Evolutionary conservation across 257 asterid species (phyloP).

Genomic region (Penstemon newberryi): DNA sequence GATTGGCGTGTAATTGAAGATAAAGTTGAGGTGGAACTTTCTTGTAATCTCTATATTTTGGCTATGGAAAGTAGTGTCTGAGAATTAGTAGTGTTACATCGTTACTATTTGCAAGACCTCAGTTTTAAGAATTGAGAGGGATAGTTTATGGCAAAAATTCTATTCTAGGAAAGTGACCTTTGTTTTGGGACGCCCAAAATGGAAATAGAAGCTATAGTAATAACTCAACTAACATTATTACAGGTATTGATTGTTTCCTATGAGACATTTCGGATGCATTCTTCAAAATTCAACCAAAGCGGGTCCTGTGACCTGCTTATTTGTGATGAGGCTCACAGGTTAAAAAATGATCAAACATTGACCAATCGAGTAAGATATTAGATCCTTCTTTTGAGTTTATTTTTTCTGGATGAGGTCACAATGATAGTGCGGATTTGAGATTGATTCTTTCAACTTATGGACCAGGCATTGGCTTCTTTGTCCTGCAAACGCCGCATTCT

Average conservation of each 20-base stretch:
- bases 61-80: too few species aligned
- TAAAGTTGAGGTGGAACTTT: too few species aligned
- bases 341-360: slow-evolving; percentile 92
- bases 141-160: too few species aligned
- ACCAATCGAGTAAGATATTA: slow-evolving; percentile 82
- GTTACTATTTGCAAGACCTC: too few species aligned
- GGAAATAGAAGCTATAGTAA: background rate
- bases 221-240: slow-evolving; percentile 22
- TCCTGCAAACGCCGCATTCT: slow-evolving; percentile 87
- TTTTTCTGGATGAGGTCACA: slow-evolving; percentile 16
- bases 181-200: too few species aligned
- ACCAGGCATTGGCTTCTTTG: slow-evolving; percentile 89
- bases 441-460: slow-evolving; percentile 33
- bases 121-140: too few species aligned
- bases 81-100: too few species aligned
- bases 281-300: slow-evolving; percentile 65
- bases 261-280: slow-evolving; percentile 96
- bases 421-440: slow-evolving; percentile 28
- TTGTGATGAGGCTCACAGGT: slow-evolving; percentile 98
- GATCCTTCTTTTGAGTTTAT: slow-evolving; percentile 24
- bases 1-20: too few species aligned
- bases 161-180: too few species aligned
- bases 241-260: slow-evolving; percentile 94
- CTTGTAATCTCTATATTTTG: too few species aligned
- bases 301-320: slow-evolving; percentile 96